Percentiles rank a stretch among this genome's conserved stretches.
phyloP scores from a whole-genome alignment of 2,329 filamentous ascomycete species.

The Pseudogymnoascus sp. region DNA sequence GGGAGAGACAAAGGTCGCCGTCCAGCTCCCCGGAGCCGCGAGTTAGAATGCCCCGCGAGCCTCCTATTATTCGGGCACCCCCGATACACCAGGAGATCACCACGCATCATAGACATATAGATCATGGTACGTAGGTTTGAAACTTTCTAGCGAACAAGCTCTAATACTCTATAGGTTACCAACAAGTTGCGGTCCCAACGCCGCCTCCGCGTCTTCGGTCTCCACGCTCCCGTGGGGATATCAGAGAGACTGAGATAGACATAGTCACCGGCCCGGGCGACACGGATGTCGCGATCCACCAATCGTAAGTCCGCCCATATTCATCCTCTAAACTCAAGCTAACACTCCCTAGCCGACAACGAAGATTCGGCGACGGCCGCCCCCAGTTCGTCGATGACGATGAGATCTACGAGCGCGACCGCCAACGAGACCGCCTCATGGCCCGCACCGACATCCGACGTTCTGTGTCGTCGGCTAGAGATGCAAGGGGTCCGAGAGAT shows the following conservation, averaged over 20 bases:
- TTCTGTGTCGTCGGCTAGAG: conserved; percentile 35
- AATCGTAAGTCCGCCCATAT: background rate
- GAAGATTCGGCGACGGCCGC: conserved; percentile 27
- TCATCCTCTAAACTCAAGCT: background rate
- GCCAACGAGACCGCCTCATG: conserved; percentile 39
- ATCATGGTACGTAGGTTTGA: conserved; percentile 57
- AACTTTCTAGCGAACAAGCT: conserved; percentile 2
- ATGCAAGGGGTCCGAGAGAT: conserved; percentile 29
- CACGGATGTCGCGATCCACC: conserved; percentile 49
- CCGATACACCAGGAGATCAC: conserved; percentile 83
- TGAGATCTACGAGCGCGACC: conserved; percentile 52
- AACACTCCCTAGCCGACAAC: background rate
- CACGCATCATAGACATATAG: conserved; percentile 78
- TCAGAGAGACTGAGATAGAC: conserved; percentile 49
- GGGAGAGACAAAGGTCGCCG: conserved; percentile 32
- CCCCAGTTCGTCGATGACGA: conserved; percentile 54
- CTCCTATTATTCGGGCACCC: conserved; percentile 61
- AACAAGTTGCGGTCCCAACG: conserved; percentile 19
- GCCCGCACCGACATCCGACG: conserved; percentile 32
- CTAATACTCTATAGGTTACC: conserved; percentile 29
- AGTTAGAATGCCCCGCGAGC: conserved; percentile 39
- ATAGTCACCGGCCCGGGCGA: conserved; percentile 46
- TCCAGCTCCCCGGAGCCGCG: background rate
- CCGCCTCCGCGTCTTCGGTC: conserved; percentile 36
- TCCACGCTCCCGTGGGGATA: conserved; percentile 36